Evolutionary conservation across 345 rosid species (phyloP), one percentile per base, ranked within the genome.

Genomic region (Salix caprea): DNA sequence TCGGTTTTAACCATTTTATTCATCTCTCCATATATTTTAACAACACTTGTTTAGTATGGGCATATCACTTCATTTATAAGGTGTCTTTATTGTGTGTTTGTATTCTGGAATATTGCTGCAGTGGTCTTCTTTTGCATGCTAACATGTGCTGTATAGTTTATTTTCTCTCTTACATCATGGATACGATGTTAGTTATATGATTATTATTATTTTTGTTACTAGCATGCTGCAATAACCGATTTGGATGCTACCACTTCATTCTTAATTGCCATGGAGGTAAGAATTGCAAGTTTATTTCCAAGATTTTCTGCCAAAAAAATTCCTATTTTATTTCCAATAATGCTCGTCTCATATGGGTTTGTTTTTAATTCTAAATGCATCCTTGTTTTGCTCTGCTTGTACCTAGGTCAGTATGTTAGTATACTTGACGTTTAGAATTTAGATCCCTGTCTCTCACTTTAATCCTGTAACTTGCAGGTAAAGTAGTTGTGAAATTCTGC

Each of bases 401-500:
- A 9, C 8, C 56, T 13, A 64, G 30, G 67, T 23, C 34, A 64
- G 7, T 64, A 16, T 44, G 46, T 40, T 61, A 30, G 42, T 37
- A 12, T 2, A 50, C 39, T 39, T 68, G 58, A 64, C 32, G 16
- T 52, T 61, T 60, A 23, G 44, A 4, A 34, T 4, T 0, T 34
- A 34, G 37, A 21, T 64, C 9, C 48, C 32, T 68, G 50, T 30
- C 21, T 11, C 64, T 80, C 37, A 67, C 50, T 21, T 23, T 72
- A 40, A 58, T 73, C 54, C 69, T 23, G 76, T 61, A 37, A 75
- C 83, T 83, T 83, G 48, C 87, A 94, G 98, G 98, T 67, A 94
- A 91, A 86, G 96, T 92, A 69, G 98, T 94, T 76, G 91, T 96
- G 40, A 94, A 94, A 81, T 94, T 92, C 81, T 94, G 97, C 73